Conservation (phyloP, 2,329 filamentous ascomycete genomes). For the Piedraia hortae region DNA sequence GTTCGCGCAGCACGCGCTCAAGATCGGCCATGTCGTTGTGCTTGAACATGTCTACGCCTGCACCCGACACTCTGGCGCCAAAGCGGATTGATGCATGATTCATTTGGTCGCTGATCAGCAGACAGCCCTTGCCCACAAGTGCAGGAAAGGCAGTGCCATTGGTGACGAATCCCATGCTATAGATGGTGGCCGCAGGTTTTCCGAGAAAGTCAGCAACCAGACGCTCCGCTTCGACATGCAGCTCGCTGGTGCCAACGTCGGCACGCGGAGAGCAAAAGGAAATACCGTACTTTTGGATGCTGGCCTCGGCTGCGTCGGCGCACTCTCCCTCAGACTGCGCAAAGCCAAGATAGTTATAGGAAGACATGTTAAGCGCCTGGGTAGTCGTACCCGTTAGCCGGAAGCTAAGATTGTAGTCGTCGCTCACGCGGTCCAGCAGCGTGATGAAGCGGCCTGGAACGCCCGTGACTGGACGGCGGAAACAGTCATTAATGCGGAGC, state of each 20-base stretch:
- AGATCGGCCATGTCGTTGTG: slow-evolving; percentile 87
- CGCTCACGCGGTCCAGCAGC: slow-evolving; percentile 64
- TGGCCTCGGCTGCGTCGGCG: slow-evolving; percentile 72
- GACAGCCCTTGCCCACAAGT: slow-evolving; percentile 69
- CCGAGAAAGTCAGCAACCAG: slow-evolving; percentile 77
- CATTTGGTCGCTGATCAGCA: slow-evolving; percentile 88
- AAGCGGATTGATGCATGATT: slow-evolving; percentile 96
- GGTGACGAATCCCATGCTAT: slow-evolving; percentile 96
- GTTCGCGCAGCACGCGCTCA: slow-evolving; percentile 64
- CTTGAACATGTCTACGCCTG: slow-evolving; percentile 87
- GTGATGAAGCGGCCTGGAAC: slow-evolving; percentile 89
- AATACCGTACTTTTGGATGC: slow-evolving; percentile 62
- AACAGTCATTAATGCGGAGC: slow-evolving; percentile 87
- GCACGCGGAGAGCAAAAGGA: slow-evolving; percentile 54
- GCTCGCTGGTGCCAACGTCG: slow-evolving; percentile 65
- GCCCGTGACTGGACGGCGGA: slow-evolving; percentile 71
- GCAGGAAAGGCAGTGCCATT: slow-evolving; percentile 84
- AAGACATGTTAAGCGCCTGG: slow-evolving; percentile 94
- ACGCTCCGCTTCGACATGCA: slow-evolving; percentile 69
- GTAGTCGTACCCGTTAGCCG: slow-evolving; percentile 70
- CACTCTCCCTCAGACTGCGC: slow-evolving; percentile 93
- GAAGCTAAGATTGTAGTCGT: slow-evolving; percentile 80
- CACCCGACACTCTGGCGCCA: slow-evolving; percentile 74
- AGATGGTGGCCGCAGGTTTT: slow-evolving; percentile 84
- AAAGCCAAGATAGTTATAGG: slow-evolving; percentile 97